Base-by-base conservation (phyloP, 108 stramenopile genomes). In the Schizochytrium sp. region DNA sequence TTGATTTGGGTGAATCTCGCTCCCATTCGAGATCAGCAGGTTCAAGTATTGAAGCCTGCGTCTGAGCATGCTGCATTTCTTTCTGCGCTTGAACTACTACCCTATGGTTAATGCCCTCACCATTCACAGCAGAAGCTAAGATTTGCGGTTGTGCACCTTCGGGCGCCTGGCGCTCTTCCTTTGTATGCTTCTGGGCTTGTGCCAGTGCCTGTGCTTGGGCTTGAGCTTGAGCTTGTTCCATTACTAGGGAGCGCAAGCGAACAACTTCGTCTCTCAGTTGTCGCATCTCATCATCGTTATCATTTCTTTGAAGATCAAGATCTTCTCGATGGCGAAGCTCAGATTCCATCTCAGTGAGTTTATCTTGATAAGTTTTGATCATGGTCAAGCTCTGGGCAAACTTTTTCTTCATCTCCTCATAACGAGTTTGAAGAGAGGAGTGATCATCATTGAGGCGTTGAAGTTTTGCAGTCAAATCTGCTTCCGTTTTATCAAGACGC, bases 321-420 rank as follows among this genome's bases (percentile, higher is more conserved):
- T 83, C 76, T 53, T 83, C 76, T n/a, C 76, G 47, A 28, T 53
- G 76, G 50, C 53, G 76, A 42, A 83, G 53, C 53, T 49, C 53
- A 5, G 50, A 47, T 53, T 83, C 76, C 76, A 83, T 55, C 55
- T 83, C 76, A 10, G 53, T 55, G 47, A 83, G 76, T 28, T 83
- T 83, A 40, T 83, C 76, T 53, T 83, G 76, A 53, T 83, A 83
- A 5, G 76, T 83, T 50, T 83, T 83, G 2, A 83, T 55, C 76
- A 83, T 83, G 50, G 76, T 83, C 15, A 83, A 28, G 40, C 76
- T 55, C 47, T 83, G 47, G 5, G 76, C 76, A 55, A 83, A 83
- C n/a, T 83, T 83, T 42, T 55, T 83, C 28, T 55, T 83, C 15
- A 55, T 17, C 28, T 69, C 64, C 44, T 69, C 64, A 44, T 44